These are phyloP conservation scores for Rhodotorula babjevae DNA, from an alignment of 768 basidiomycete genomes.

Conservation along the genomic window DNA sequence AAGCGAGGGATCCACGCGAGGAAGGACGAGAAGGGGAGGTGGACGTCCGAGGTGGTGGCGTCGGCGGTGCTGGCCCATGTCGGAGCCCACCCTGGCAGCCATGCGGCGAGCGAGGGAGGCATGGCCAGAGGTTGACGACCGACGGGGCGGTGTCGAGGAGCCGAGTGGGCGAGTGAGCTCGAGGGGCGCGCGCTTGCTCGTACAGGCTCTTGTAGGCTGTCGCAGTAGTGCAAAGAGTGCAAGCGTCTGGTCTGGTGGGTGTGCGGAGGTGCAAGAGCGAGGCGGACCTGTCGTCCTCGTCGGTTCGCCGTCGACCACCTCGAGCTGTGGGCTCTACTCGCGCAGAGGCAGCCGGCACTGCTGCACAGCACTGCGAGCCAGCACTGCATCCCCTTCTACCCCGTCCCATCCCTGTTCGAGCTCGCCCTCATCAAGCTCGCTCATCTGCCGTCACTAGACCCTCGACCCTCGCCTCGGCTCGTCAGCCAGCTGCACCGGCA, in stretches of 20 bases:
- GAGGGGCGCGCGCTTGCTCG: not conserved
- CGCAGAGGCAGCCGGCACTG: too few species aligned
- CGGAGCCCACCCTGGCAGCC: not conserved
- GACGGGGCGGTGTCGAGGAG: not conserved
- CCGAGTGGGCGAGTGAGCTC: too few species aligned
- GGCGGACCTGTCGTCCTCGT: too few species aligned
- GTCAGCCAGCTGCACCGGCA: too few species aligned
- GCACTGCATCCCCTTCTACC: too few species aligned
- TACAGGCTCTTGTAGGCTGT: too few species aligned
- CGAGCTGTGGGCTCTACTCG: too few species aligned
- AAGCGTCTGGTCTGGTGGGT: too few species aligned
- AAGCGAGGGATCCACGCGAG: constrained; percentile 31
- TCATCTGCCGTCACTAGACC: not conserved
- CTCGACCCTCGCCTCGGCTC: not conserved
- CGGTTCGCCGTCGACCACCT: too few species aligned
- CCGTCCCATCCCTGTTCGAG: not conserved
- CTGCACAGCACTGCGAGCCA: too few species aligned
- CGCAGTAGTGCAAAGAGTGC: too few species aligned
- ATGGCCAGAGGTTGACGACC: not conserved
- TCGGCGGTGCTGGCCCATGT: not conserved
- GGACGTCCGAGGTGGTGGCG: not conserved
- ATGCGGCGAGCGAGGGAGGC: not conserved
- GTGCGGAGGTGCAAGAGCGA: too few species aligned
- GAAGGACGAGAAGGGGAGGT: constrained; percentile 28
- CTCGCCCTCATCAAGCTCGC: not conserved